Conservation (phyloP, 257 asterid genomes). For the Solanum pimpinellifolium region DNA sequence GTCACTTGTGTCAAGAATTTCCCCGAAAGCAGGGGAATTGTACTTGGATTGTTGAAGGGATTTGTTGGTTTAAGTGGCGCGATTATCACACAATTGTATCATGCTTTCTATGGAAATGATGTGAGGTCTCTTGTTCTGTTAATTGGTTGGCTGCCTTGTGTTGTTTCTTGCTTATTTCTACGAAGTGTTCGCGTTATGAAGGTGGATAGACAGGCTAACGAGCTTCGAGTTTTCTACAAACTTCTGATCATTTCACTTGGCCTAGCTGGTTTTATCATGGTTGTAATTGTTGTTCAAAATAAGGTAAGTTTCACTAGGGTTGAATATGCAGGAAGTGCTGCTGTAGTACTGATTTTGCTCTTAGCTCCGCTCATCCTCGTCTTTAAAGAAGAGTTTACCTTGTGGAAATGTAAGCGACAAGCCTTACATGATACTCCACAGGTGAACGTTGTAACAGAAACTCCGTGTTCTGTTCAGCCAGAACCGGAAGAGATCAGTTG, state of each 20-base stretch:
- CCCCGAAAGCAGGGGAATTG: conserved; percentile 26
- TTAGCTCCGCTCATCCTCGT: conserved; percentile 26
- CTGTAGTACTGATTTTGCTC: conserved; percentile 21
- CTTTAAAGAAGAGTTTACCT: conserved; percentile 18
- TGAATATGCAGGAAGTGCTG: conserved; percentile 9
- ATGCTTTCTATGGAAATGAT: conserved; percentile 21
- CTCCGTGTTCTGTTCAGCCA: not conserved
- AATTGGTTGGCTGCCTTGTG: conserved; percentile 42
- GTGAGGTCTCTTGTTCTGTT: conserved; percentile 23
- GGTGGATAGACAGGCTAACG: conserved; percentile 4
- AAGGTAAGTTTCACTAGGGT: not conserved
- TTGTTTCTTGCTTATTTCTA: conserved; percentile 16
- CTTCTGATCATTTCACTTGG: conserved; percentile 33
- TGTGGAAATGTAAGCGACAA: not conserved
- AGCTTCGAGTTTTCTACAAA: conserved; percentile 20
- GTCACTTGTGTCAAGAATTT: not conserved
- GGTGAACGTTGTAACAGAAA: not conserved
- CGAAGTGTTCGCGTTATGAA: conserved; percentile 18
- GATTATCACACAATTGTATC: conserved; percentile 25
- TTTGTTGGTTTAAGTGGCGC: conserved; percentile 51
- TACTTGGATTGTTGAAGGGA: conserved; percentile 40
- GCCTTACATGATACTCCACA: not conserved
- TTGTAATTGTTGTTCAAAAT: conserved; percentile 21
- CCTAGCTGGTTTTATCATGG: conserved; percentile 33
- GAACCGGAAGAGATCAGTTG: not conserved